Evolutionary conservation across 208 protist genomes (phyloP).

Genomic region (Leishmania braziliensis): DNA sequence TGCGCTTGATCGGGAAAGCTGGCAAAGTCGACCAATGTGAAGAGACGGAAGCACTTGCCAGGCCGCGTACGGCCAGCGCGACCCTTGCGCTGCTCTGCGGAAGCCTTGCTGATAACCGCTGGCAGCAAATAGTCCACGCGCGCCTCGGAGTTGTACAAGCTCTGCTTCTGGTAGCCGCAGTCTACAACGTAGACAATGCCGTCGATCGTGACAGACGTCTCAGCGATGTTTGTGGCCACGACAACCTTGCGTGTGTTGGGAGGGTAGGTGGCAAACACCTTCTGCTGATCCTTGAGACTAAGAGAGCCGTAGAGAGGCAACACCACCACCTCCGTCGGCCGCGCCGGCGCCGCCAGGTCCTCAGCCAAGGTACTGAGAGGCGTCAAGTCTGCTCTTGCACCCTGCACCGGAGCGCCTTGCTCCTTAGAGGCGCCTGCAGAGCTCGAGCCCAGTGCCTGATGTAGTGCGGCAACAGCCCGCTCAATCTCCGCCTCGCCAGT

Average conservation of each 20-base stretch:
- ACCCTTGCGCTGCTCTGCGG: constrained; percentile 99
- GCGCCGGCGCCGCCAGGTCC: not conserved
- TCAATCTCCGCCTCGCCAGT: constrained; percentile 91
- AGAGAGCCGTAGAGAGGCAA: constrained; percentile 87
- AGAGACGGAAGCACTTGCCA: constrained; percentile 98
- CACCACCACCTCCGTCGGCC: constrained; percentile 46
- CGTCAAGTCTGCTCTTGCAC: not conserved
- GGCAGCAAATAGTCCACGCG: constrained; percentile 98
- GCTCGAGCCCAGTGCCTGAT: constrained; percentile 21
- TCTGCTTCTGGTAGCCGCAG: constrained; percentile 99
- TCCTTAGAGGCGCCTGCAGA: not conserved
- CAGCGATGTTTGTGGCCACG: constrained; percentile 99
- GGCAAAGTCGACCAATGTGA: constrained; percentile 88
- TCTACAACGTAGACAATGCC: constrained; percentile 99
- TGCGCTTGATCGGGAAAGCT: constrained; percentile 78
- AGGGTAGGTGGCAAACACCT: constrained; percentile 57
- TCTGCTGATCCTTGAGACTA: constrained; percentile 72
- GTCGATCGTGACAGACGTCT: constrained; percentile 99
- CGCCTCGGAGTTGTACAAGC: constrained; percentile 95
- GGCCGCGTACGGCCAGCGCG: constrained; percentile 98
- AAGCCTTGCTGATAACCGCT: constrained; percentile 98
- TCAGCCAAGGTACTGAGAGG: not conserved
- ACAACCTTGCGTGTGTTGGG: constrained; percentile 93
- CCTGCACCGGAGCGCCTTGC: not conserved
- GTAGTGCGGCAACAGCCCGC: constrained; percentile 44